phyloP scores from a whole-genome alignment of 139 green algal species.

The Yamagishiella unicocca region DNA sequence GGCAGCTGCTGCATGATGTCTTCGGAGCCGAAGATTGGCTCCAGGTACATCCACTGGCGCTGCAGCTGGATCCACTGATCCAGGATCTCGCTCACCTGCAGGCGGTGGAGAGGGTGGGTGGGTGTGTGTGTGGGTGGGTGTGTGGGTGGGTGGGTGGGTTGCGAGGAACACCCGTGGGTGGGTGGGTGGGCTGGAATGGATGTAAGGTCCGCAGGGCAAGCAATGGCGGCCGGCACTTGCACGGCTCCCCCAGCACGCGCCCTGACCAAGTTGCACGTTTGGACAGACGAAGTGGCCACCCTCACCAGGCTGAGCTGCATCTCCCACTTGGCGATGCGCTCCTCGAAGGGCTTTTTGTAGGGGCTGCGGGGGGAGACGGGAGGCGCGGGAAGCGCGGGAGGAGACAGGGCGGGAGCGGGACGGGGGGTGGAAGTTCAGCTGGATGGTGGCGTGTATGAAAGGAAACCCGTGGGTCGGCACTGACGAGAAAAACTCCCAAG shows the following conservation, averaged over 20 bases:
- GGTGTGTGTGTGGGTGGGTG: not conserved
- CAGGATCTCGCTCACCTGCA: constrained; percentile 74
- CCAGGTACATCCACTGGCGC: constrained; percentile 88
- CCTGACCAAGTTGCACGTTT: not conserved
- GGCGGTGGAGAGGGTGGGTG: not conserved
- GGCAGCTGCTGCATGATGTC: constrained; percentile 91
- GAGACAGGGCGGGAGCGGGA: not conserved
- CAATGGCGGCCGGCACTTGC: too few relatives aligned
- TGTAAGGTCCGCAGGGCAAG: too few relatives aligned
- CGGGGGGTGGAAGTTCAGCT: too few relatives aligned
- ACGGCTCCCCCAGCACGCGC: not conserved
- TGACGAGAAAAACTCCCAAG: too few relatives aligned
- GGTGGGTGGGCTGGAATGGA: too few relatives aligned
- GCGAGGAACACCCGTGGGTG: too few relatives aligned
- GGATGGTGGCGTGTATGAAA: too few relatives aligned
- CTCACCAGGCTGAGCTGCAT: constrained; percentile 74
- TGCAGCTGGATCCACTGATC: constrained; percentile 86
- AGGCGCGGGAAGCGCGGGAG: not conserved
- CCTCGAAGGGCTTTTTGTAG: constrained; percentile 90
- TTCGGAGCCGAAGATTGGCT: constrained; percentile 87
- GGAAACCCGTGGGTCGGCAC: too few relatives aligned
- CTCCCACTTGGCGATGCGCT: constrained; percentile 84
- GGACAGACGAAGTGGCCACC: not conserved
- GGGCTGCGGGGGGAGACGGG: constrained; percentile 50
- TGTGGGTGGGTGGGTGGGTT: not conserved